These are phyloP conservation scores for Didymella sp. DNA, from an alignment of 2,329 filamentous ascomycete species.

Conservation along the genomic window DNA sequence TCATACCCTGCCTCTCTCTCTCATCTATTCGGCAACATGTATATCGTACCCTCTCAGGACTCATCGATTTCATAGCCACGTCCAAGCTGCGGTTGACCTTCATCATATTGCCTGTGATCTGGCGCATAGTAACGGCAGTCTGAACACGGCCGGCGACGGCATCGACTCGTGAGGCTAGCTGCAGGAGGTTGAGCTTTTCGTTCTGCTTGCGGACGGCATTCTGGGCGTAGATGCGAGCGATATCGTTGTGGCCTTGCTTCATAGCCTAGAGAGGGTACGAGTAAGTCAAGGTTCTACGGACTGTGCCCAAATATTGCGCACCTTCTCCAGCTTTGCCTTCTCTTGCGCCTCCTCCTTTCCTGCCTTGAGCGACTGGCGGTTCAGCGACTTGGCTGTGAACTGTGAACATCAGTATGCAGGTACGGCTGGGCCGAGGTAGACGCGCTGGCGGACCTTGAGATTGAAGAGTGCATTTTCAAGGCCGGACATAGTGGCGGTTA, in stretches of 20 bases:
- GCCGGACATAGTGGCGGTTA: slow-evolving; percentile 60
- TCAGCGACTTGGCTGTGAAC: slow-evolving; percentile 70
- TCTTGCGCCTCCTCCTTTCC: slow-evolving; percentile 67
- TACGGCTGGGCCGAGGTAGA: slow-evolving; percentile 6
- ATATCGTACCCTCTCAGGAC: slow-evolving; percentile 63
- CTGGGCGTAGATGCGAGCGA: slow-evolving; percentile 68
- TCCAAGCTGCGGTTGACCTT: slow-evolving; percentile 69
- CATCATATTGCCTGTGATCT: slow-evolving; percentile 67
- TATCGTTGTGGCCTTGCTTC: slow-evolving; percentile 65
- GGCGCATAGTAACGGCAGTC: slow-evolving; percentile 68
- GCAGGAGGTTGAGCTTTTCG: slow-evolving; percentile 66
- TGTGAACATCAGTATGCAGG: slow-evolving; percentile 42
- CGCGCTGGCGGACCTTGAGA: slow-evolving; percentile 58
- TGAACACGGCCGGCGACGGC: slow-evolving; percentile 66
- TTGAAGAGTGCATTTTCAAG: slow-evolving; percentile 69
- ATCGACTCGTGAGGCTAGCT: slow-evolving; percentile 65
- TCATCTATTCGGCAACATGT: neutral
- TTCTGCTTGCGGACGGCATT: slow-evolving; percentile 70
- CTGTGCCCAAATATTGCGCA: slow-evolving; percentile 24
- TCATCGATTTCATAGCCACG: slow-evolving; percentile 68
- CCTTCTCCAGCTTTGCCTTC: slow-evolving; percentile 68
- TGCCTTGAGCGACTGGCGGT: slow-evolving; percentile 67
- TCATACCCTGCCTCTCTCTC: neutral
- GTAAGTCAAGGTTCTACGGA: neutral
- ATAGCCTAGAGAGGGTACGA: slow-evolving; percentile 56